Percentiles rank a stretch among this genome's conserved stretches.
phyloP scores from a whole-genome alignment of 2,329 filamentous ascomycete genomes.

The Clonostachys chloroleuca region DNA sequence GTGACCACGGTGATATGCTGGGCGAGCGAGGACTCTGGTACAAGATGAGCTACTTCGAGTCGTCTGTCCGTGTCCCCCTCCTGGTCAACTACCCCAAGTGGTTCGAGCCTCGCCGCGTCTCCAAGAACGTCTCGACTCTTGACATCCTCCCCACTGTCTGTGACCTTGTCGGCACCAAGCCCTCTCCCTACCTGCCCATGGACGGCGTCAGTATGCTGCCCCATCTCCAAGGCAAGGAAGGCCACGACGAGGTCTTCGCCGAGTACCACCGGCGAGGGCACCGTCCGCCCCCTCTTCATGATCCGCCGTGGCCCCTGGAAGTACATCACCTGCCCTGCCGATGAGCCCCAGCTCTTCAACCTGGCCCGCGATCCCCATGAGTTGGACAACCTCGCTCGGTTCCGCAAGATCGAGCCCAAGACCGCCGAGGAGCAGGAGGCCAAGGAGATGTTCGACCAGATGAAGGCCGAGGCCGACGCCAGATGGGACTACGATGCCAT shows the following conservation, averaged over 20 bases:
- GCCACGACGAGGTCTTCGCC: constrained; percentile 83
- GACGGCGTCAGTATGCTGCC: constrained; percentile 79
- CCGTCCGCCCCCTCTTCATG: constrained; percentile 87
- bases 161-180: constrained; percentile 70
- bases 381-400: constrained; percentile 64
- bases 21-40: constrained; percentile 92
- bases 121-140: constrained; percentile 83
- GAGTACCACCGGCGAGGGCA: constrained; percentile 94
- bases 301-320: constrained; percentile 88
- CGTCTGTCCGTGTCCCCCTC: constrained; percentile 83
- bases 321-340: constrained; percentile 80
- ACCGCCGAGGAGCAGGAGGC: constrained; percentile 39
- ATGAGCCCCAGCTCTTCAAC: constrained; percentile 83
- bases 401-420: constrained; percentile 29
- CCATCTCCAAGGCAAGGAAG: constrained; percentile 65
- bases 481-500: constrained; percentile 83
- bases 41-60: constrained; percentile 97
- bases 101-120: constrained; percentile 72
- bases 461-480: constrained; percentile 66
- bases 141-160: constrained; percentile 88
- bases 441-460: constrained; percentile 53
- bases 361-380: constrained; percentile 72
- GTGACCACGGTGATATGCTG: constrained; percentile 94
- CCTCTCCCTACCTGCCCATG: constrained; percentile 70
- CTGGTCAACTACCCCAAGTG: constrained; percentile 75